A percentile compares a stretch with the other conserved stretches of the same genome.
Conservation (phyloP, 176 grass and related monocot species). For the Tillandsia fasciculata region DNA sequence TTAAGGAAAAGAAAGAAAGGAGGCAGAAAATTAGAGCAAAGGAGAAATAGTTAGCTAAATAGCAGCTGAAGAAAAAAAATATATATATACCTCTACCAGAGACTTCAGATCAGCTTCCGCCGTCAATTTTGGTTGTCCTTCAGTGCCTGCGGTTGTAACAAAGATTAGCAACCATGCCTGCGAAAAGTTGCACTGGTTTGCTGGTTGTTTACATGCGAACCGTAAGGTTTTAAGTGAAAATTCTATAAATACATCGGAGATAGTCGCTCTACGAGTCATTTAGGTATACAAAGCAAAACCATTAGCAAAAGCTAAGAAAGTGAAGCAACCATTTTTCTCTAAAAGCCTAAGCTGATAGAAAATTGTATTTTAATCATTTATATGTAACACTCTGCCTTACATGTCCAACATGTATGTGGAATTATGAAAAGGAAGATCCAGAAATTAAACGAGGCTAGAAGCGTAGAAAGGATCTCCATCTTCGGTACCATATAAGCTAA, state of each 20-base stretch:
- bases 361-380: too few relatives aligned
- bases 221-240: background rate
- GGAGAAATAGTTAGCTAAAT: background rate
- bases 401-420: too few relatives aligned
- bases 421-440: too few relatives aligned
- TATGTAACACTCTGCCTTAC: too few relatives aligned
- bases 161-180: slow-evolving; percentile 5
- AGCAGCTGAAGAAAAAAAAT: background rate
- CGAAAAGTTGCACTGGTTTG: background rate
- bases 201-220: background rate
- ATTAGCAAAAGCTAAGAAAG: background rate
- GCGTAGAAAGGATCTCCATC: too few relatives aligned
- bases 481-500: too few relatives aligned
- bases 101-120: slow-evolving; percentile 30
- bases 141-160: slow-evolving; percentile 21
- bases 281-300: background rate
- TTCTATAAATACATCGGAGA: slow-evolving; percentile 1
- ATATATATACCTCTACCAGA: slow-evolving; percentile 35
- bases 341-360: background rate
- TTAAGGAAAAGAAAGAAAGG: slow-evolving; percentile 5
- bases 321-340: background rate
- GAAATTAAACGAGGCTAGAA: too few relatives aligned
- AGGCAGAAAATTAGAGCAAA: background rate
- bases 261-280: slow-evolving; percentile 20
- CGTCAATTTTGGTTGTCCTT: slow-evolving; percentile 2